phyloP scores from a whole-genome alignment of 768 basidiomycete species.

The Psilocybe sp. region DNA sequence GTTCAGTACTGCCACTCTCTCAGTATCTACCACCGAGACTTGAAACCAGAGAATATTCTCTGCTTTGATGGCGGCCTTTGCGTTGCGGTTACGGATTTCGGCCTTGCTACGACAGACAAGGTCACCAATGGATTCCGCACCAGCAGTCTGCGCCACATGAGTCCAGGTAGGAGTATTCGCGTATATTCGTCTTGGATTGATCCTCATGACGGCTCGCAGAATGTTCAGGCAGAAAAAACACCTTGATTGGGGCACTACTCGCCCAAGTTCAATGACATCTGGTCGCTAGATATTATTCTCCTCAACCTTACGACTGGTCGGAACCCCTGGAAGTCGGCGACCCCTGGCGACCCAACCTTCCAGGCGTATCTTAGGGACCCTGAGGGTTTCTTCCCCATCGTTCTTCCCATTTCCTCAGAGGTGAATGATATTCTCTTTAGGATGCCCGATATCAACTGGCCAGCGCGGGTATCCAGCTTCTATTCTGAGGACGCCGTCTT shows the following conservation, averaged over 20 bases:
- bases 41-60: too few relatives aligned
- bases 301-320: too few relatives aligned
- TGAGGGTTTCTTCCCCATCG: slow-evolving; percentile 75
- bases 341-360: too few relatives aligned
- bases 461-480: slow-evolving; percentile 53
- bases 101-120: slow-evolving; percentile 87
- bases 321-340: too few relatives aligned
- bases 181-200: background rate
- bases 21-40: too few relatives aligned
- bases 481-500: slow-evolving; percentile 72
- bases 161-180: slow-evolving; percentile 69
- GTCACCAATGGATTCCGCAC: slow-evolving; percentile 90
- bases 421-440: slow-evolving; percentile 75
- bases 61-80: slow-evolving; percentile 81
- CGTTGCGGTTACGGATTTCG: slow-evolving; percentile 93
- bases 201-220: slow-evolving; percentile 44
- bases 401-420: slow-evolving; percentile 78
- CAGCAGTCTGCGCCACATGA: slow-evolving; percentile 96
- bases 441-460: slow-evolving; percentile 62
- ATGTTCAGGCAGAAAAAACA: slow-evolving; percentile 84
- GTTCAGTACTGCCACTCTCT: too few relatives aligned
- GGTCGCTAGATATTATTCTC: too few relatives aligned
- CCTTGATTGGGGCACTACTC: slow-evolving; percentile 76
- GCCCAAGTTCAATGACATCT: too few relatives aligned
- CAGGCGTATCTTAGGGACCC: slow-evolving; percentile 86